phyloP scores from a whole-genome alignment of 2,329 filamentous ascomycete species.

The Xylogone sp. region DNA sequence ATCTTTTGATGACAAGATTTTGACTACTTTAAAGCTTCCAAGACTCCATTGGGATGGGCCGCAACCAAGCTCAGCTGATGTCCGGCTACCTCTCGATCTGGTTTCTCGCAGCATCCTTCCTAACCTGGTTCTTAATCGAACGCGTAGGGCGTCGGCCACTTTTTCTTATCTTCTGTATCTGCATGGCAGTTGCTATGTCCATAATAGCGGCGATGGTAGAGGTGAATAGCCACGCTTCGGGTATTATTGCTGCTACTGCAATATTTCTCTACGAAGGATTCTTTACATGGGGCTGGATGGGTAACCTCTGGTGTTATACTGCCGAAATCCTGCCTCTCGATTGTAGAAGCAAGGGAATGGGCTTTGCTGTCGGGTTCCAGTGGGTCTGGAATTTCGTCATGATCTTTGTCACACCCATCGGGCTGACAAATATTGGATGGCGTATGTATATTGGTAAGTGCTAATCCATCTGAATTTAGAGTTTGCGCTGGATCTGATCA shows the following conservation, averaged over 20 bases:
- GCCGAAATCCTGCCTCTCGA: slow-evolving; percentile 33
- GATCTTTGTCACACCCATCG: slow-evolving; percentile 36
- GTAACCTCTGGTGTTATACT: slow-evolving; percentile 34
- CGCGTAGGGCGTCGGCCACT: slow-evolving; percentile 59
- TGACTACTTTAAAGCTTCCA: neutral
- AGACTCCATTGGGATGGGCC: neutral
- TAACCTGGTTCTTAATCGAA: slow-evolving; percentile 37
- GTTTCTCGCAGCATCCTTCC: slow-evolving; percentile 37
- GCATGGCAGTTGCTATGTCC: slow-evolving; percentile 40
- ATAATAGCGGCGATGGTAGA: slow-evolving; percentile 25
- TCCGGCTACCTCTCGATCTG: slow-evolving; percentile 49
- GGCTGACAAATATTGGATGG: slow-evolving; percentile 30
- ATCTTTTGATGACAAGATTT: neutral
- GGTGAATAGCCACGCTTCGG: slow-evolving; percentile 36
- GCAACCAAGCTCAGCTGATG: slow-evolving; percentile 32
- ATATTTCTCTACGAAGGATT: slow-evolving; percentile 53
- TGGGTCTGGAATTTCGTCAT: slow-evolving; percentile 51
- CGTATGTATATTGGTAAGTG: slow-evolving; percentile 27
- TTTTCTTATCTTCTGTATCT: slow-evolving; percentile 37
- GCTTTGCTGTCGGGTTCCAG: slow-evolving; percentile 51
- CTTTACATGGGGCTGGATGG: slow-evolving; percentile 38
- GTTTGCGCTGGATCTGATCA: no score
- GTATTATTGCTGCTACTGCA: slow-evolving; percentile 40
- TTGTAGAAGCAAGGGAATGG: slow-evolving; percentile 44
- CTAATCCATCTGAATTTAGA: no score